Conservation (phyloP, 805 yeast genomes). For the Candida germanica region DNA sequence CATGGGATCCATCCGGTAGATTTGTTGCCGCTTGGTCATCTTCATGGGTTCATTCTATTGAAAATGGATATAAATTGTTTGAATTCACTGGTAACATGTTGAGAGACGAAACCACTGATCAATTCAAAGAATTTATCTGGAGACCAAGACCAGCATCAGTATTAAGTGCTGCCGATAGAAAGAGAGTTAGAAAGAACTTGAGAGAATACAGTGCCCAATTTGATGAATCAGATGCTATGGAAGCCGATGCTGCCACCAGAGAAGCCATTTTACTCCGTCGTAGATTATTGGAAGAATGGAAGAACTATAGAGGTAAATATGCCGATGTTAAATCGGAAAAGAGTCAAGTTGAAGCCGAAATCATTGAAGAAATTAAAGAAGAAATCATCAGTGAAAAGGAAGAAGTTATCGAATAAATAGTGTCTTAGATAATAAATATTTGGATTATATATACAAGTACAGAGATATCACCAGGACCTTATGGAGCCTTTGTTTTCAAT, state of each 20-base stretch:
- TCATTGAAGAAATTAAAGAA: slow-evolving; percentile 73
- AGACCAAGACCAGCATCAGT: slow-evolving; percentile 91
- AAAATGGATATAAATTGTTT: slow-evolving; percentile 86
- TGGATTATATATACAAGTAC: slow-evolving; percentile 2
- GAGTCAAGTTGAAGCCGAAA: slow-evolving; percentile 49
- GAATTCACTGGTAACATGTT: slow-evolving; percentile 78
- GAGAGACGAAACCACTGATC: slow-evolving; percentile 74
- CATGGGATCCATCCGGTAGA: slow-evolving; percentile 97
- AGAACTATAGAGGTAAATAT: slow-evolving; percentile 59
- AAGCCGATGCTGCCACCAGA: slow-evolving; percentile 86
- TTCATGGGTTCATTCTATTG: slow-evolving; percentile 75
- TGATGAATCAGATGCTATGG: slow-evolving; percentile 94
- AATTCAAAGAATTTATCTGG: slow-evolving; percentile 89
- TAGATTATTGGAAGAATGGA: slow-evolving; percentile 82
- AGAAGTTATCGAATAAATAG: slow-evolving; percentile 54
- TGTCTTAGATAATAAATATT: slow-evolving; percentile 2
- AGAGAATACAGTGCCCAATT: slow-evolving; percentile 88
- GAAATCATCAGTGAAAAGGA: slow-evolving; percentile 69
- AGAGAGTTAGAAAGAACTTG: slow-evolving; percentile 87
- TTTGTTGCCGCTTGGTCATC: slow-evolving; percentile 87
- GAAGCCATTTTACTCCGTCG: slow-evolving; percentile 85
- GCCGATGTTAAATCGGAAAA: slow-evolving; percentile 34
- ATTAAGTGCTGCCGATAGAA: slow-evolving; percentile 73
- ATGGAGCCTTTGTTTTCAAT: slow-evolving; percentile 56
- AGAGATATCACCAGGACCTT: slow-evolving; percentile 1